phyloP scores from a whole-genome alignment of 495 filamentous ascomycete genomes.

The Astrothelium subdiscretum region DNA sequence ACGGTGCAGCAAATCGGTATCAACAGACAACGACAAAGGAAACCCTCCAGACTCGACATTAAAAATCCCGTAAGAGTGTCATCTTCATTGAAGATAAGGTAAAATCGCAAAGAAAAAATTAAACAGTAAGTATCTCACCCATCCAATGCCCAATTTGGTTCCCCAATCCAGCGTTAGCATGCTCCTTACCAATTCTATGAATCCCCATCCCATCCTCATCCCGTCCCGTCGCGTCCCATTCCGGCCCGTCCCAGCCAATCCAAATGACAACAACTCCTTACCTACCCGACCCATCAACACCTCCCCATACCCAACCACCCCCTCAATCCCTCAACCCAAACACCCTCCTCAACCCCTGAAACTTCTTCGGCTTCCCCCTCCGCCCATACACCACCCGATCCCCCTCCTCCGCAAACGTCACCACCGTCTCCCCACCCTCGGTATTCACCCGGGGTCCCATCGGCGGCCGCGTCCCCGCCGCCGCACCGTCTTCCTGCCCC shows the following conservation, averaged over 20 bases:
- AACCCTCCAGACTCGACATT: neutral
- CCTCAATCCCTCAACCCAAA: conserved; percentile 43
- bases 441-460: conserved; percentile 13
- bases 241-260: neutral
- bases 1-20: neutral
- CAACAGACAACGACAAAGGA: neutral
- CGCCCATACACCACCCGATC: conserved; percentile 17
- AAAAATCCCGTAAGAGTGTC: neutral
- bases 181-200: neutral
- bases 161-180: neutral
- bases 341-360: conserved; percentile 41
- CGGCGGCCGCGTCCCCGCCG: neutral
- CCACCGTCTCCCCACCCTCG: conserved; percentile 12
- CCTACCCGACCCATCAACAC: neutral
- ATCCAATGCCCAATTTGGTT: neutral
- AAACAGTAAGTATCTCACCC: neutral
- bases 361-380: conserved; percentile 48
- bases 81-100: neutral
- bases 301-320: neutral
- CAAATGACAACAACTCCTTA: neutral
- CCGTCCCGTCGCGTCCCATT: neutral
- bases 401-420: neutral
- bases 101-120: neutral
- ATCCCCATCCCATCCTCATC: neutral
- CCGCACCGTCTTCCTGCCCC: too few relatives aligned